These are phyloP conservation scores for Colletotrichum godetiae DNA, from an alignment of 2,329 filamentous ascomycete species.

Conservation along the genomic window DNA sequence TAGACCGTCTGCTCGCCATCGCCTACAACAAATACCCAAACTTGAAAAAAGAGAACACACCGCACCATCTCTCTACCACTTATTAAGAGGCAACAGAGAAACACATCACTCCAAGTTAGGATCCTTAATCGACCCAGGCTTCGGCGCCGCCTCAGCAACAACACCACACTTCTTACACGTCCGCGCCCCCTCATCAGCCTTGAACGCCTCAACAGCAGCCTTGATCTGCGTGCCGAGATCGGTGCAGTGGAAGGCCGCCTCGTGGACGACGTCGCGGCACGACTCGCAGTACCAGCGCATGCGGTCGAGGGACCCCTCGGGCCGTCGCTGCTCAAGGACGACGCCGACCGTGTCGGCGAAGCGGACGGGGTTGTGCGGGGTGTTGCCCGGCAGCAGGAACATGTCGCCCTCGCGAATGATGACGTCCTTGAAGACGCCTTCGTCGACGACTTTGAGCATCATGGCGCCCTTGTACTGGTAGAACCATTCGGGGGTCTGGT, in stretches of 20 bases:
- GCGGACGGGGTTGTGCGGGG: slow-evolving; percentile 94
- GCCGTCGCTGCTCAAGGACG: slow-evolving; percentile 88
- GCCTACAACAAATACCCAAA: slow-evolving; percentile 5
- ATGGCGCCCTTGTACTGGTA: slow-evolving; percentile 95
- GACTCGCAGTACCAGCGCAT: slow-evolving; percentile 90
- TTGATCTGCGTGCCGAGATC: slow-evolving; percentile 96
- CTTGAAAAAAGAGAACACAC: background rate
- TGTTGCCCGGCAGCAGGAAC: slow-evolving; percentile 92
- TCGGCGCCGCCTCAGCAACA: slow-evolving; percentile 78
- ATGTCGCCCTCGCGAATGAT: slow-evolving; percentile 93
- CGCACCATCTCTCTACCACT: background rate
- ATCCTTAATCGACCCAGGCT: slow-evolving; percentile 67
- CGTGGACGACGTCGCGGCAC: slow-evolving; percentile 81
- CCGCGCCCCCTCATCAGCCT: slow-evolving; percentile 72
- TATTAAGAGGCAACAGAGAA: background rate
- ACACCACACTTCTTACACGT: slow-evolving; percentile 82
- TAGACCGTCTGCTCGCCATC: slow-evolving; percentile 23
- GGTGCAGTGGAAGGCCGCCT: slow-evolving; percentile 87
- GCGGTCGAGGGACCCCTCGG: slow-evolving; percentile 75
- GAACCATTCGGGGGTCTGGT: slow-evolving; percentile 96
- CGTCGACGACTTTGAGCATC: slow-evolving; percentile 91
- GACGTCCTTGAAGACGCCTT: slow-evolving; percentile 79
- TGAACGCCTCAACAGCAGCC: slow-evolving; percentile 86
- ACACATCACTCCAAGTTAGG: slow-evolving; percentile 61
- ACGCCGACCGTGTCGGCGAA: slow-evolving; percentile 95